Base-by-base conservation (phyloP, 2,329 filamentous ascomycete genomes). In the Penicillium sp. region DNA sequence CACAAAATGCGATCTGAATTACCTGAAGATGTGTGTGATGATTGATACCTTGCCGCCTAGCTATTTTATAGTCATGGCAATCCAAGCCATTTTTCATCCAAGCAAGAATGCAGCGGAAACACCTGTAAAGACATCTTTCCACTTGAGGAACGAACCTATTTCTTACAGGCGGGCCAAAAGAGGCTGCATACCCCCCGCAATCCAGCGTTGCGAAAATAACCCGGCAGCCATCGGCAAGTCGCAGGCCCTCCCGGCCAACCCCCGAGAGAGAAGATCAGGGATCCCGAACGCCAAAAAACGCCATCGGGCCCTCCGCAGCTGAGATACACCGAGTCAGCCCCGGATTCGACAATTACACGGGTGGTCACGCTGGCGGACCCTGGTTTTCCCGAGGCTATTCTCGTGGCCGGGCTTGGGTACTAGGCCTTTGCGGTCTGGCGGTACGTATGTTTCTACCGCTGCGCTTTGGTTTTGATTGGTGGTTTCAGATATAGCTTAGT, bases 381-480 rank as follows among this genome's bases (percentile, higher is more conserved):
- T 68, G 54, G 38, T 53, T 65, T 53, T 56, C 64, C 66, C 66
- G 66, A 68, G 50, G 57, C 38, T 53, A 54, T 66, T 66, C 56
- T 65, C 63, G 63, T 65, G 55, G 44, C 25, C 40, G 40, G 14
- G 24, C n/a, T 14, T 40, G 31, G 35, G 20, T n/a, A n/a, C n/a
- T n/a, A n/a, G n/a, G n/a, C n/a, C 20, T 22, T 31, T 38, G 11
- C 35, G 10, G 40, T 16, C 47, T 50, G 20, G 31, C 27, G 52
- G 24, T 30, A 47, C 36, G 27, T 14, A 41, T n/a, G 3, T 41
- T n/a, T 27, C 24, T 25, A n/a, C 20, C 14, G 39, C 39, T 27
- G 39, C 9, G 4, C 14, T n/a, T 2, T 25, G 14, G 6, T n/a
- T n/a, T 16, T n/a, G 5, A 16, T 41, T 24, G 14, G 20, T 41